Evolutionary conservation across 805 yeast genomes (phyloP), one percentile per base, ranked within the genome.

Genomic region (Yueomyces sinensis): DNA sequence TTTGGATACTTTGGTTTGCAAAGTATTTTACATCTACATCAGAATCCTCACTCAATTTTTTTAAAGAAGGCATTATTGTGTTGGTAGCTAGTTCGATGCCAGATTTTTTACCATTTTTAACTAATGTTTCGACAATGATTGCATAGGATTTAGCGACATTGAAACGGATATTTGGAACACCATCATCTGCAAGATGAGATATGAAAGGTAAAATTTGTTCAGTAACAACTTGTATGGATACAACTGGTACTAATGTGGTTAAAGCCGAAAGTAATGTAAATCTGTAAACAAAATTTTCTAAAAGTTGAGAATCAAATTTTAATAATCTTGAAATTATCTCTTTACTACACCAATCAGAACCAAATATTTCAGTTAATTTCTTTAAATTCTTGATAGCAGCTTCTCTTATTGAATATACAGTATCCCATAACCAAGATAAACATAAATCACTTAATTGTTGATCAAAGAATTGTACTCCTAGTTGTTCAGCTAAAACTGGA

Each of bases 391-490:
- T 63, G 23, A 91, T 94, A 1, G 97, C 97, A 9, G 98, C 98
- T 45, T 84, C 93, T 59, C 99, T 76, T 41, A 91, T 87, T 4
- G 97, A 87, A 61, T 74, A 91, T 28, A 91, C 98, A 4, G 87
- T 82, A 62, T 91, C 99, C 95, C 96, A 87, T 44, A 91, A 66
- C 97, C 98, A 91, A n/a, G 87, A 81, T 72, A 91, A 72, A 50
- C 95, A 91, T 46, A 91, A 66, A 33, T 82, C 77, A 42, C 94
- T 86, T 44, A 91, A 67, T 49, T 87, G 94, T 54, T 83, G 82
- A 58, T 91, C 91, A 61, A 91, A 91, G 51, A 89, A 86, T 20
- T 83, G 76, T 35, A 82, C 87, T 20, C 98, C 98, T 40, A 91
- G 67, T 61, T 91, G 97, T 49, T 82, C 81, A 6, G 97, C 96